A percentile compares a stretch with the other conserved stretches of the same genome.
These are phyloP conservation scores for Cyathus striatus DNA, from an alignment of 768 basidiomycete genomes.

Conservation along the genomic window DNA sequence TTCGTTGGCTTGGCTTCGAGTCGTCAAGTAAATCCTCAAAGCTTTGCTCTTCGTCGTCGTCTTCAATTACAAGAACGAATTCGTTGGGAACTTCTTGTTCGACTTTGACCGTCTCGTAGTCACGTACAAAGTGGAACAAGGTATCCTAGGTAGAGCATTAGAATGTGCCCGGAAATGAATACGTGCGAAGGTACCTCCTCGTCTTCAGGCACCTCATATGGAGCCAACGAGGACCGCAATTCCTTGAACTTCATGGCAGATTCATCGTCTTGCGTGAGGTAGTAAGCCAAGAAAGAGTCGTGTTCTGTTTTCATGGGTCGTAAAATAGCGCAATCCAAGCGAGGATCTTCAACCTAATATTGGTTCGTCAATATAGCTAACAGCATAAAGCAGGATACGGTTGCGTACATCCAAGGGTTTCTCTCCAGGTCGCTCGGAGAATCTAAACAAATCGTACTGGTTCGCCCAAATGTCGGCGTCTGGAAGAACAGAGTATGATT, in stretches of 20 bases:
- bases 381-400: conserved; percentile 1
- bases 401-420: conserved; percentile 57
- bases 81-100: conserved; percentile 86
- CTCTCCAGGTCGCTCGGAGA: conserved; percentile 85
- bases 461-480: conserved; percentile 88
- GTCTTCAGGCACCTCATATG: conserved; percentile 45
- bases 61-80: conserved; percentile 71
- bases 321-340: conserved; percentile 80
- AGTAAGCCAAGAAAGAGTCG: conserved; percentile 84
- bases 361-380: background rate
- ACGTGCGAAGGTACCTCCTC: conserved; percentile 55
- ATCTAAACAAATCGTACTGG: conserved; percentile 82
- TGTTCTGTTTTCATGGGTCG: conserved; percentile 87
- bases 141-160: conserved; percentile 59
- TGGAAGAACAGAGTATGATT: conserved; percentile 79
- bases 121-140: conserved; percentile 71
- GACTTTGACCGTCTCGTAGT: conserved; percentile 84
- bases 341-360: conserved; percentile 65
- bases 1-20: conserved; percentile 15
- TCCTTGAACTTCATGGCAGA: conserved; percentile 64
- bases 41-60: conserved; percentile 37
- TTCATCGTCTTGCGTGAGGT: conserved; percentile 74
- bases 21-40: conserved; percentile 30
- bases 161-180: too few species aligned
- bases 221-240: conserved; percentile 34